phyloP scores from a whole-genome alignment of 2,329 filamentous ascomycete species.

The Mollisia scopiformis region DNA sequence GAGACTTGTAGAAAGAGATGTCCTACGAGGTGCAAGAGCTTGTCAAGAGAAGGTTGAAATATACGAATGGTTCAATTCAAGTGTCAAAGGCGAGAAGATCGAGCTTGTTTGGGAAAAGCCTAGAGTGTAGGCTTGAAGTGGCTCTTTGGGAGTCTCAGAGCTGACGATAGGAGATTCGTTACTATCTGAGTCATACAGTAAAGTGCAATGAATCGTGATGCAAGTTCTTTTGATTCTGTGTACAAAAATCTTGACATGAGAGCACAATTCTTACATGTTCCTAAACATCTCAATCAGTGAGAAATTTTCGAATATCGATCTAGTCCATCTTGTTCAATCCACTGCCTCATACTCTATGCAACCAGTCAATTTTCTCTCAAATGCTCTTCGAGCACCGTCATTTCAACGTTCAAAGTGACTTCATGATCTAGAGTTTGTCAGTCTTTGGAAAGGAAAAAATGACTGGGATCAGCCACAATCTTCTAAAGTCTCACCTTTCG shows the following conservation, averaged over 20 bases:
- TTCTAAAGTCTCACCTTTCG: not conserved
- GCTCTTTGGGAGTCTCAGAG: no score
- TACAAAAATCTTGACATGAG: not conserved
- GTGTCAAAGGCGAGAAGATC: constrained; percentile 52
- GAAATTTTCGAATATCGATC: no score
- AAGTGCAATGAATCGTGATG: not conserved
- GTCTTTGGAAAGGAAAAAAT: no score
- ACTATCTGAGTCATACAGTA: not conserved
- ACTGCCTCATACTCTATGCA: no score
- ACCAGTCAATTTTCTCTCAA: no score
- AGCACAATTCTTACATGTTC: not conserved
- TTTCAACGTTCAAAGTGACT: no score
- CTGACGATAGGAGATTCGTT: no score
- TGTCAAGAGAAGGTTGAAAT: constrained; percentile 49
- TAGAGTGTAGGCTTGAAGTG: not conserved
- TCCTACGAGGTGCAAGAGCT: constrained; percentile 46
- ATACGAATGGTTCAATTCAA: constrained; percentile 59
- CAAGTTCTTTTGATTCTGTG: not conserved
- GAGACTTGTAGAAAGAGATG: constrained; percentile 44
- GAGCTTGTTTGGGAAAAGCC: constrained; percentile 37
- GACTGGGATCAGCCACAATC: not conserved
- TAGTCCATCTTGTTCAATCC: no score
- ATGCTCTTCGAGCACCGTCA: no score
- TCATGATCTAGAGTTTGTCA: no score
- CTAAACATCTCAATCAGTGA: not conserved